These are phyloP conservation scores for Basidioascus undulatus DNA, from an alignment of 768 basidiomycete genomes.

Conservation along the genomic window DNA sequence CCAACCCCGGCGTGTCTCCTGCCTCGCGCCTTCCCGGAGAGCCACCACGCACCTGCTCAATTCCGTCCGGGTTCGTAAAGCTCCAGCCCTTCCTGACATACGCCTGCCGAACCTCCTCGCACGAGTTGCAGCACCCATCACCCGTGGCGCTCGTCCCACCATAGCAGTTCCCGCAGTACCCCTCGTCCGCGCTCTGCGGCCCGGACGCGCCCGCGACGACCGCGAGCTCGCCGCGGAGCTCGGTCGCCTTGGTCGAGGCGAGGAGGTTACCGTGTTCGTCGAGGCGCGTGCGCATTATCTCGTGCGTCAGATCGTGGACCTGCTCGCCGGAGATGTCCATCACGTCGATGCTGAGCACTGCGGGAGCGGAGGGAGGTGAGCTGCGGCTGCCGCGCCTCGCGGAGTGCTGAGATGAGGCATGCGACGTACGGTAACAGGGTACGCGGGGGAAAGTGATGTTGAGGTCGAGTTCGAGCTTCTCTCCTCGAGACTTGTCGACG, in stretches of 20 bases:
- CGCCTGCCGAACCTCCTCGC: conserved; percentile 75
- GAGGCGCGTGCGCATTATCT: conserved; percentile 60
- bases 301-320: conserved; percentile 73
- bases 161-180: conserved; percentile 88
- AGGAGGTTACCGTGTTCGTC: conserved; percentile 35
- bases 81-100: conserved; percentile 90
- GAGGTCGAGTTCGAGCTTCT: conserved; percentile 72
- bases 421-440: conserved; percentile 73
- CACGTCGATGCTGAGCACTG: conserved; percentile 84
- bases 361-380: neutral
- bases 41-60: conserved; percentile 85
- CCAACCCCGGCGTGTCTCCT: neutral
- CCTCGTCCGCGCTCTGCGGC: conserved; percentile 20
- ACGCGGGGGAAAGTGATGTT: conserved; percentile 91
- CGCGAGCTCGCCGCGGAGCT: conserved; percentile 71
- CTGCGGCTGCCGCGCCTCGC: neutral
- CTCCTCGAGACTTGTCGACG: conserved; percentile 83
- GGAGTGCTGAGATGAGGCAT: neutral
- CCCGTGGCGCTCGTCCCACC: conserved; percentile 49
- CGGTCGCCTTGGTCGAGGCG: conserved; percentile 17
- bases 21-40: neutral
- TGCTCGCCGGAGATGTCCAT: conserved; percentile 97
- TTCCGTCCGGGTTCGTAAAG: conserved; percentile 64
- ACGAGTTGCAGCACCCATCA: conserved; percentile 79
- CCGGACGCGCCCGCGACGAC: conserved; percentile 36